These are phyloP conservation scores for Reutealis trisperma DNA, from an alignment of 345 rosid species.

Conservation along the genomic window DNA sequence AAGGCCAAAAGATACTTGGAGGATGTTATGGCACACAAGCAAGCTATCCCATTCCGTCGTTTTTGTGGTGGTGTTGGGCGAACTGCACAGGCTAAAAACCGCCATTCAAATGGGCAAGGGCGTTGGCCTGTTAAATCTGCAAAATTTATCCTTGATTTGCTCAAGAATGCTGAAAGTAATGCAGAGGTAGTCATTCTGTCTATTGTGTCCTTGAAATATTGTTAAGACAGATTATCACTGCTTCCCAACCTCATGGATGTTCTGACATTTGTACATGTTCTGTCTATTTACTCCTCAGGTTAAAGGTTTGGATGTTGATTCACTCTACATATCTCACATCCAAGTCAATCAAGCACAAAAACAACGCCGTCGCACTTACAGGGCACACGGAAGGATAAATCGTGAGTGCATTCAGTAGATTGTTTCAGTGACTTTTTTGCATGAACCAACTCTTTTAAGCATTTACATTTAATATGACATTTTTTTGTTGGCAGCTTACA, in stretches of 20 bases:
- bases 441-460: not conserved
- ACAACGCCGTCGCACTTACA: slow-evolving; percentile 72
- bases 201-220: not conserved
- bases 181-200: slow-evolving; percentile 52
- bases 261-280: not conserved
- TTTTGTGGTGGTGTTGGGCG: slow-evolving; percentile 79
- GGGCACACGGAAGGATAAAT: slow-evolving; percentile 81
- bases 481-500: slow-evolving; percentile 52
- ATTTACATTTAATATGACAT: not conserved
- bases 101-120: slow-evolving; percentile 82
- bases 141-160: slow-evolving; percentile 52
- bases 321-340: slow-evolving; percentile 64
- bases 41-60: slow-evolving; percentile 77
- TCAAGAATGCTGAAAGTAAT: slow-evolving; percentile 73
- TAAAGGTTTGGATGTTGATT: slow-evolving; percentile 75
- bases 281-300: slow-evolving; percentile 34
- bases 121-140: slow-evolving; percentile 71
- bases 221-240: not conserved
- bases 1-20: slow-evolving; percentile 79
- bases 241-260: not conserved
- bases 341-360: slow-evolving; percentile 81
- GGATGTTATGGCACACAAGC: slow-evolving; percentile 76
- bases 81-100: slow-evolving; percentile 78
- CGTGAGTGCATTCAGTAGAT: slow-evolving; percentile 40
- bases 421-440: not conserved